Conservation (phyloP, 306 rosid genomes). For the Benincasa hispida region DNA sequence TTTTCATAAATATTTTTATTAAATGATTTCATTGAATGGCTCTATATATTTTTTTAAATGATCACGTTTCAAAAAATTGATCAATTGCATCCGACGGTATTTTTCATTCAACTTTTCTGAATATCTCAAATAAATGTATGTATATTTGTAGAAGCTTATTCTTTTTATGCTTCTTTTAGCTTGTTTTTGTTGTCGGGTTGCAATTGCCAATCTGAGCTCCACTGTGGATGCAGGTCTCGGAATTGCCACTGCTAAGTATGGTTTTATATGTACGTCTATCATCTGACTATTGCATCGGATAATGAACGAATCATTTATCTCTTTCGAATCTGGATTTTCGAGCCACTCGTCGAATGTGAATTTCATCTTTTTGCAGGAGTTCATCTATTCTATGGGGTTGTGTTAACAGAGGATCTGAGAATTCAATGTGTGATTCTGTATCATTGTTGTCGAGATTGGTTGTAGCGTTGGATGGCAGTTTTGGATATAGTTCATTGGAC, state of each 20-base stretch:
- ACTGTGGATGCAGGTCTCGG: neutral
- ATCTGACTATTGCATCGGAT: no score
- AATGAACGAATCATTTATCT: no score
- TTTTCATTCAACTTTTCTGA: neutral
- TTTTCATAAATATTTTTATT: no score
- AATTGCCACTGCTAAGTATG: neutral
- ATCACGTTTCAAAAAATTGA: neutral
- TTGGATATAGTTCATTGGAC: conserved; percentile 19
- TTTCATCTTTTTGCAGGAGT: conserved; percentile 36
- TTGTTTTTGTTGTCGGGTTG: neutral
- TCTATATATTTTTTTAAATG: no score
- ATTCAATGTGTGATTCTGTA: no score
- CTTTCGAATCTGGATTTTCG: conserved; percentile 78
- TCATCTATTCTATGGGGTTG: no score
- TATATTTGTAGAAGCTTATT: neutral
- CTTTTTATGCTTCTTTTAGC: neutral
- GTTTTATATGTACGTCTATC: neutral
- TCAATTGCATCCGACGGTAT: conserved; percentile 1
- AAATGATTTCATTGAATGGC: no score
- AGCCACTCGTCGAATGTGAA: conserved; percentile 25
- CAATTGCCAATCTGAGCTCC: neutral
- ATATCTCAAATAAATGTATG: neutral
- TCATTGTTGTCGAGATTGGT: no score
- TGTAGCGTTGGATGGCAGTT: conserved; percentile 15
- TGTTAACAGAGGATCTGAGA: no score